Conservation (phyloP, 2,329 filamentous ascomycete genomes). For the Pseudogymnoascus sp. region DNA sequence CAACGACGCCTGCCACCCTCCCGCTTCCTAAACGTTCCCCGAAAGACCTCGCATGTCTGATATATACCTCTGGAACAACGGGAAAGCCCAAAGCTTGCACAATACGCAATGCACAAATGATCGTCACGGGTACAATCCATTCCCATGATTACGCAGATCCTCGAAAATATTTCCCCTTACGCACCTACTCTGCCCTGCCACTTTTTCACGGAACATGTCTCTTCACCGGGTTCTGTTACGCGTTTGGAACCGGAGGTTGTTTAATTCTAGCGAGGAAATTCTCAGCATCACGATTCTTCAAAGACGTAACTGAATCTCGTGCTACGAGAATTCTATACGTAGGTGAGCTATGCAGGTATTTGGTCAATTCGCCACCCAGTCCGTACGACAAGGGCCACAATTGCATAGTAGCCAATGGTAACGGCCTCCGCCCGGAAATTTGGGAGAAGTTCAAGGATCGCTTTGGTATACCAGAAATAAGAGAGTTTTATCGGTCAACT, state of each 20-base stretch:
- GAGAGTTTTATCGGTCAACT: slow-evolving; percentile 41
- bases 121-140: slow-evolving; percentile 32
- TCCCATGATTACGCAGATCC: slow-evolving; percentile 31
- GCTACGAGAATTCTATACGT: slow-evolving; percentile 40
- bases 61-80: slow-evolving; percentile 43
- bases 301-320: slow-evolving; percentile 35
- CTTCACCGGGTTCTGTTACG: slow-evolving; percentile 37
- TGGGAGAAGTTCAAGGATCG: slow-evolving; percentile 39
- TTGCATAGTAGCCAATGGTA: slow-evolving; percentile 38
- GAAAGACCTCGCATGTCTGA: slow-evolving; percentile 32
- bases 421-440: slow-evolving; percentile 40
- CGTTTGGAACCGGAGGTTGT: slow-evolving; percentile 34
- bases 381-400: slow-evolving; percentile 38
- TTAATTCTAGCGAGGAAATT: slow-evolving; percentile 39
- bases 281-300: slow-evolving; percentile 38
- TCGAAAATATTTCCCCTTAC: slow-evolving; percentile 36
- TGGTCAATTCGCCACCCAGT: slow-evolving; percentile 36
- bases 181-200: slow-evolving; percentile 40
- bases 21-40: slow-evolving; percentile 29
- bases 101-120: slow-evolving; percentile 32
- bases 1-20: slow-evolving; percentile 19
- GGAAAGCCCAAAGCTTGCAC: slow-evolving; percentile 40
- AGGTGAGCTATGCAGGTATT: slow-evolving; percentile 42
- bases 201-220: slow-evolving; percentile 43
- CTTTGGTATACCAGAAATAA: slow-evolving; percentile 37